Evolutionary conservation across 345 rosid species (phyloP).

Genomic region (Populus ilicifolia): DNA sequence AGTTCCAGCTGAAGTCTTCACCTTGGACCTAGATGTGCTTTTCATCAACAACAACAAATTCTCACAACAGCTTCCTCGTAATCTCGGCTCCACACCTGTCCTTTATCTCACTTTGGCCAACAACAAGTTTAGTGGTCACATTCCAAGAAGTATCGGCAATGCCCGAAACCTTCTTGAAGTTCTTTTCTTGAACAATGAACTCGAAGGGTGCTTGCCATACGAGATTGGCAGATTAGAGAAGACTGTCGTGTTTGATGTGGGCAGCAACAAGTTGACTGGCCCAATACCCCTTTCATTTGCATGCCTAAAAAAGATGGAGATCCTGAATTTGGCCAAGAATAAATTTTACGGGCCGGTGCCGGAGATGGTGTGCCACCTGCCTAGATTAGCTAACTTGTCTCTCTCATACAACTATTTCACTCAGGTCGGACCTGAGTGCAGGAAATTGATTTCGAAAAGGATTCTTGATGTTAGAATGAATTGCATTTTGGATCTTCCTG

Average conservation of each 20-base stretch:
- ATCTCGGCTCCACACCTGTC: slow-evolving; percentile 41
- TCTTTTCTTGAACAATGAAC: slow-evolving; percentile 44
- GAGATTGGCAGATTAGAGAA: slow-evolving; percentile 44
- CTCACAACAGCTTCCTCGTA: slow-evolving; percentile 31
- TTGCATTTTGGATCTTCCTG: slow-evolving; percentile 55
- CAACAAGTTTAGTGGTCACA: slow-evolving; percentile 43
- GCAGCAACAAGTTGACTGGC: slow-evolving; percentile 44
- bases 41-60: slow-evolving; percentile 57
- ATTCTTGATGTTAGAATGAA: slow-evolving; percentile 41
- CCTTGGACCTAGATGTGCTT: slow-evolving; percentile 42
- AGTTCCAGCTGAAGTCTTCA: slow-evolving; percentile 33
- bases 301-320: slow-evolving; percentile 37
- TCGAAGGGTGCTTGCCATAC: slow-evolving; percentile 51
- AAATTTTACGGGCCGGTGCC: slow-evolving; percentile 44
- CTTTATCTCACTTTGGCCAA: slow-evolving; percentile 54
- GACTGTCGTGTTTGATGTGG: slow-evolving; percentile 37
- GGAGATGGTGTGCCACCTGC: slow-evolving; percentile 45
- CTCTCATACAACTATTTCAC: slow-evolving; percentile 54
- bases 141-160: slow-evolving; percentile 49
- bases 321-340: slow-evolving; percentile 38
- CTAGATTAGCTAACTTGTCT: slow-evolving; percentile 27
- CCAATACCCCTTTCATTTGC: slow-evolving; percentile 55
- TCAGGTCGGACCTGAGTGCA: slow-evolving; percentile 47
- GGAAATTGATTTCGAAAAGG: slow-evolving; percentile 28
- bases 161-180: slow-evolving; percentile 39